A percentile compares a stretch with the other conserved stretches of the same genome.
These are phyloP conservation scores for Cordyceps fumosorosea DNA, from an alignment of 2,329 filamentous ascomycete species.

Conservation along the genomic window DNA sequence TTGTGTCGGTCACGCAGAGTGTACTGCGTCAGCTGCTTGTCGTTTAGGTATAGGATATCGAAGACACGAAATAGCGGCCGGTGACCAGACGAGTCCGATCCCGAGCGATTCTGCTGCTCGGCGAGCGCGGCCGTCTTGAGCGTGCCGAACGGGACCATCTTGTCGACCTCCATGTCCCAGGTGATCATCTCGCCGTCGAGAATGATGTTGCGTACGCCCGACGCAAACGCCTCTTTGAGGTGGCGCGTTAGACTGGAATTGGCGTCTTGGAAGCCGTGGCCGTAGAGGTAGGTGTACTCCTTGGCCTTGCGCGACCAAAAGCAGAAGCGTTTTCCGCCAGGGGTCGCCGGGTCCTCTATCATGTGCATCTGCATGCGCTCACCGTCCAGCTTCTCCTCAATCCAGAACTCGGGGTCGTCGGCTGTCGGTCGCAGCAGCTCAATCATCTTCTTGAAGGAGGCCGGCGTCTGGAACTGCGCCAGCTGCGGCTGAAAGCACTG, in stretches of 20 bases:
- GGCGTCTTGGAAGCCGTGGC: slow-evolving; percentile 65
- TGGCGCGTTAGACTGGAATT: slow-evolving; percentile 75
- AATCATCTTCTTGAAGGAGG: slow-evolving; percentile 71
- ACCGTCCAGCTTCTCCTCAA: slow-evolving; percentile 95
- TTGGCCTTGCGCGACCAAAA: slow-evolving; percentile 98
- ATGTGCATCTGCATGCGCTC: slow-evolving; percentile 98
- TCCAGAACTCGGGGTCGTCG: slow-evolving; percentile 79
- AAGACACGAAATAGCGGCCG: slow-evolving; percentile 81
- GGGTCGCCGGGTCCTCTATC: slow-evolving; percentile 58
- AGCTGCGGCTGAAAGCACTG: slow-evolving; percentile 95
- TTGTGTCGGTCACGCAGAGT: slow-evolving; percentile 72
- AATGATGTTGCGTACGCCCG: slow-evolving; percentile 77
- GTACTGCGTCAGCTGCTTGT: slow-evolving; percentile 70
- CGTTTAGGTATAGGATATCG: slow-evolving; percentile 86
- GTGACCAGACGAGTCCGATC: slow-evolving; percentile 39
- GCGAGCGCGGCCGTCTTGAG: slow-evolving; percentile 84
- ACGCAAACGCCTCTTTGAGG: slow-evolving; percentile 67
- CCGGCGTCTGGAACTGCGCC: slow-evolving; percentile 82
- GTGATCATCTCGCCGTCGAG: slow-evolving; percentile 98
- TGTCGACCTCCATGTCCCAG: slow-evolving; percentile 83
- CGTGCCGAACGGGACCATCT: slow-evolving; percentile 83
- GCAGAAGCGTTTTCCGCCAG: slow-evolving; percentile 66
- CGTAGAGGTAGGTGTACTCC: slow-evolving; percentile 93
- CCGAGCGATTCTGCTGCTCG: slow-evolving; percentile 59
- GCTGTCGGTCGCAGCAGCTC: slow-evolving; percentile 57